Evolutionary conservation across 805 yeast species (phyloP), one percentile per base, ranked within the genome.

Genomic region (Starmerella potacharoeniae): DNA sequence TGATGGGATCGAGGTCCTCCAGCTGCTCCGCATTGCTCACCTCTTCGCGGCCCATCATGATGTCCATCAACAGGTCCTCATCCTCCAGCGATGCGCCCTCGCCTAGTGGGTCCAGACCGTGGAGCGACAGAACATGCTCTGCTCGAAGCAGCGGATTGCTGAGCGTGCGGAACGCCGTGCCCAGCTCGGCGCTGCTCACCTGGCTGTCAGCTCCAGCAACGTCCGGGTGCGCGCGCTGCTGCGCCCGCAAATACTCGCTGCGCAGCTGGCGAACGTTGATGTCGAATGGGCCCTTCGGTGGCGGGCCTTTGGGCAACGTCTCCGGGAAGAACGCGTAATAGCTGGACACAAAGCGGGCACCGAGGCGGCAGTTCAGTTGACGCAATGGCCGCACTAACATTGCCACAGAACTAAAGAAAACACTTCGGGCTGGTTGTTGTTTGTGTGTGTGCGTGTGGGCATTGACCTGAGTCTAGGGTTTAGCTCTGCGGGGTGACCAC

Each of bases 171-270:
- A 87, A 91, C 0, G 96, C 97, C 49, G 76, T 78, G 65, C 91
- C 89, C 36, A 93, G 71, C 37, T 55, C 56, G 5, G 63, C 63
- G 42, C 62, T 60, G 54, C 37, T 51, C 16, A 53, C 55, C n/a
- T 61, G 57, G 42, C 55, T 61, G 49, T 55, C 59, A 56, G 61
- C 40, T 55, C 69, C 58, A 71, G 71, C 57, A 75, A 73, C 70
- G 53, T 91, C 98, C 0, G 98, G 98, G 66, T 91, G 98, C 49
- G 78, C 75, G 56, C 76, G 73, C 39, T 84, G 78, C 68, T 91
- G 97, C 34, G 89, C 71, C 8, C 64, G 60, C 41, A 95, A 71
- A 67, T 81, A 91, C 67, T 93, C 97, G 55, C 80, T 77, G 51
- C 95, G 77, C 49, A 91, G 74, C 16, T 70, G 64, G 49, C 74